A percentile compares a stretch with the other conserved stretches of the same genome.
These are phyloP conservation scores for Gigaspora rosea DNA, from an alignment of 192 early-diverging fungal genomes.

Conservation along the genomic window DNA sequence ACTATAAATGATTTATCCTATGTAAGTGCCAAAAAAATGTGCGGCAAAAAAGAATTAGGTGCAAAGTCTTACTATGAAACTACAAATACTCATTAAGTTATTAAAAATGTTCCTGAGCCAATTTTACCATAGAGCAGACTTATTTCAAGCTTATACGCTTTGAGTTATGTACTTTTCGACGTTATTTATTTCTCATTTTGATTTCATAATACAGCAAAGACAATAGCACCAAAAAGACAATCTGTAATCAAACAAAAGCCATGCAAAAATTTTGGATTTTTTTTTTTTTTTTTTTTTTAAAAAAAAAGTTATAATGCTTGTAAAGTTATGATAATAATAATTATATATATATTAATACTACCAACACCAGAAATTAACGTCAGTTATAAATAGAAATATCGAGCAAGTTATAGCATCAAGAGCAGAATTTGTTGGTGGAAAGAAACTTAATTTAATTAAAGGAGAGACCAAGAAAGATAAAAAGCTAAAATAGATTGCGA, in stretches of 20 bases:
- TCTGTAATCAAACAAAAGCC: constrained; percentile 10
- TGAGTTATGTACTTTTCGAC: too few species aligned
- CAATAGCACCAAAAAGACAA: constrained; percentile 23
- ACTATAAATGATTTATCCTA: too few species aligned
- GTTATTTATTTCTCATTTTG: not conserved
- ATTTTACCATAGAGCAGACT: too few species aligned
- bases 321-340: not conserved
- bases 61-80: too few species aligned
- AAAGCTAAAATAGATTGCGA: not conserved
- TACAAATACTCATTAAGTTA: too few species aligned
- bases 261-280: not conserved
- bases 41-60: too few species aligned
- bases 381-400: constrained; percentile 23
- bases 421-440: constrained; percentile 9
- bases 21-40: too few species aligned
- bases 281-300: not conserved
- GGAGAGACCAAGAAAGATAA: not conserved
- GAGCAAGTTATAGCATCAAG: constrained; percentile 28
- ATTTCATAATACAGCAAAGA: not conserved
- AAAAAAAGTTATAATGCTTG: not conserved
- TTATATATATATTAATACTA: not conserved
- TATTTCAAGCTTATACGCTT: too few species aligned
- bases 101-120: too few species aligned
- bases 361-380: constrained; percentile 6
- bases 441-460: constrained; percentile 16